These are phyloP conservation scores for Phaseolus coccineus DNA, from an alignment of 331 rosid species.

Conservation along the genomic window DNA sequence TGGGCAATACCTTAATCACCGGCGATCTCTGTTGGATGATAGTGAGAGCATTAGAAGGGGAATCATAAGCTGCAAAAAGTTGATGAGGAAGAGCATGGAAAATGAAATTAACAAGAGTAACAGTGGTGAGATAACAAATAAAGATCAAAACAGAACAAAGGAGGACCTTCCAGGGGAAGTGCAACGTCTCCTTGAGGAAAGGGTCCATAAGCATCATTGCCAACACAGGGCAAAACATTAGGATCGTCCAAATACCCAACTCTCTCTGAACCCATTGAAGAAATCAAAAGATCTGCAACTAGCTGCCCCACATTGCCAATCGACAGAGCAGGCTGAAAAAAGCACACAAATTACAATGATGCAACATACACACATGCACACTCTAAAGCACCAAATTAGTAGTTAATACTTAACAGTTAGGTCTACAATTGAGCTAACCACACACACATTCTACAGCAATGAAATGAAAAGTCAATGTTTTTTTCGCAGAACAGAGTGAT, in stretches of 20 bases:
- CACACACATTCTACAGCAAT: not conserved
- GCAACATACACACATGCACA: not conserved
- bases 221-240: slow-evolving; percentile 84
- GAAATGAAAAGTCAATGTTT: not conserved
- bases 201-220: slow-evolving; percentile 91
- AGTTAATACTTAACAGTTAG: not conserved
- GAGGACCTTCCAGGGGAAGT: slow-evolving; percentile 92
- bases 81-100: slow-evolving; percentile 6
- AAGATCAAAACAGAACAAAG: slow-evolving; percentile 24
- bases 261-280: slow-evolving; percentile 71
- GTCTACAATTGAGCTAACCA: slow-evolving; percentile 17
- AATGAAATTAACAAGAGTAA: not conserved
- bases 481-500: not conserved
- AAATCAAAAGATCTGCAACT: slow-evolving; percentile 77
- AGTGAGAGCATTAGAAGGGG: slow-evolving; percentile 63
- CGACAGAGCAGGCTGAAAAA: slow-evolving; percentile 77
- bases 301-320: slow-evolving; percentile 95
- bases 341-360: not conserved
- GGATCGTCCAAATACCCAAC: slow-evolving; percentile 86
- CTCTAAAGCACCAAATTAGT: not conserved
- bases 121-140: not conserved
- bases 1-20: slow-evolving; percentile 56
- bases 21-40: slow-evolving; percentile 93
- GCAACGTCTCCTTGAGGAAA: slow-evolving; percentile 83
- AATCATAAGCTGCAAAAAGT: slow-evolving; percentile 73